Conservation (phyloP, 345 rosid species). For the Populus nigra region DNA sequence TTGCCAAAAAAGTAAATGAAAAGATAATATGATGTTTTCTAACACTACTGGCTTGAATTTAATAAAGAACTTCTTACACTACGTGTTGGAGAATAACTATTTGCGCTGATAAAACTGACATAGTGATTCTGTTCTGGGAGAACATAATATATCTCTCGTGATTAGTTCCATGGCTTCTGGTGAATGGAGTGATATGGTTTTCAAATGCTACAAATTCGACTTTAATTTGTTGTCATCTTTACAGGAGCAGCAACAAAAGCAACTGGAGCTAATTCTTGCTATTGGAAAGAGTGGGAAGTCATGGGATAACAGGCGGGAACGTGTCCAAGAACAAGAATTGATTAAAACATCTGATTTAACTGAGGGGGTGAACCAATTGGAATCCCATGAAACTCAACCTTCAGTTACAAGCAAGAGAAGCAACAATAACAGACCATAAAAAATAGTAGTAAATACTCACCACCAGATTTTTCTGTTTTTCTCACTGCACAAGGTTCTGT, state of each 20-base stretch:
- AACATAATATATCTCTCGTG: background rate
- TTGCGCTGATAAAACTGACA: background rate
- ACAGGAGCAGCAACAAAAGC: conserved; percentile 90
- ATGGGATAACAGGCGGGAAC: conserved; percentile 42
- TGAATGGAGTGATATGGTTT: background rate
- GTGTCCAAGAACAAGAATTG: conserved; percentile 28
- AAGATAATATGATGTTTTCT: background rate
- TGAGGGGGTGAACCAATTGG: conserved; percentile 30
- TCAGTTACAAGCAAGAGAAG: conserved; percentile 18
- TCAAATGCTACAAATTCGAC: background rate
- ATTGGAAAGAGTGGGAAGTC: conserved; percentile 61
- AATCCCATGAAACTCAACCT: conserved; percentile 30
- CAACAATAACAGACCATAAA: conserved; percentile 31
- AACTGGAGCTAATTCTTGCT: conserved; percentile 80
- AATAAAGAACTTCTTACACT: background rate
- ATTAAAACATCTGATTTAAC: conserved; percentile 26
- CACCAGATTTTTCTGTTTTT: background rate
- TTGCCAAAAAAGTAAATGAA: background rate
- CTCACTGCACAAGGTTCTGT: background rate
- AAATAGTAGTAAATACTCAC: conserved; percentile 11
- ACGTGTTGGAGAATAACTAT: background rate
- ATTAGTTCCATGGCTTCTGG: background rate
- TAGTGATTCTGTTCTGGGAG: background rate
- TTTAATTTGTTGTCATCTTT: conserved; percentile 18
- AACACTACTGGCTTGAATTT: background rate